Evolutionary conservation across 352 stramenopile species (phyloP), one percentile per base, ranked within the genome.

Genomic region (Globisporangium polare): DNA sequence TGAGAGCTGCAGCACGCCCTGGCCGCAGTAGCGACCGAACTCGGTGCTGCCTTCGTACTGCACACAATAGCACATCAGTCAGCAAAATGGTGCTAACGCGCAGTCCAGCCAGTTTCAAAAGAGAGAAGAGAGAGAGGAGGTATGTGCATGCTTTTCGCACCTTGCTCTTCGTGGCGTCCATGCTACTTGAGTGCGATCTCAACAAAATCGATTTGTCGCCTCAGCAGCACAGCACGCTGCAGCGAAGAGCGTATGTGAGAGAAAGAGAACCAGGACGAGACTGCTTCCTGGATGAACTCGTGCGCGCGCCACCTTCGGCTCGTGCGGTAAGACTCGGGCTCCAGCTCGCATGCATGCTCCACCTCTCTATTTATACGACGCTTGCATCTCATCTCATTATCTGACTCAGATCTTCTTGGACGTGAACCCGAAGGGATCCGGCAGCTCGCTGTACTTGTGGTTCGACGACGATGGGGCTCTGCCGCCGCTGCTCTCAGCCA

Each of bases 401-500:
- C 33, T 15, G 27, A 29, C 29, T 37, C 49, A 54, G 7, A 20
- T 26, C 8, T 81, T 86, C 55, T 88, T 89, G 24, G 72, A 77
- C 1, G 72, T 87, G 58, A 89, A 89, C 17, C 80, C 80, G 59
- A 88, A 88, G 0, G 80, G 80, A 65, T 89, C 80, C 2, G 80
- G 80, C 15, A 89, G 71, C 53, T 80, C 74, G 15, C 71, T 73
- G 58, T 84, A 82, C 45, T 80, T 85, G 58, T 59, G 76, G 33
- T 66, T 46, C 13, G 78, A 50, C 2, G 41, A 27, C 12, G 45
- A 12, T 33, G 29, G 8, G 10, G 18, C 17, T 63, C 15, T 26
- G 27, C 31, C 15, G 51, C 2, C 35, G 53, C 2, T 17, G 20
- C 2, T 26, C 18, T 35, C n/a, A 6, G n/a, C 20, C 33, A 8